Evolutionary conservation across 148 eudicot species (phyloP), one percentile per base, ranked within the genome.

Genomic region (Heliosperma pusillum): DNA sequence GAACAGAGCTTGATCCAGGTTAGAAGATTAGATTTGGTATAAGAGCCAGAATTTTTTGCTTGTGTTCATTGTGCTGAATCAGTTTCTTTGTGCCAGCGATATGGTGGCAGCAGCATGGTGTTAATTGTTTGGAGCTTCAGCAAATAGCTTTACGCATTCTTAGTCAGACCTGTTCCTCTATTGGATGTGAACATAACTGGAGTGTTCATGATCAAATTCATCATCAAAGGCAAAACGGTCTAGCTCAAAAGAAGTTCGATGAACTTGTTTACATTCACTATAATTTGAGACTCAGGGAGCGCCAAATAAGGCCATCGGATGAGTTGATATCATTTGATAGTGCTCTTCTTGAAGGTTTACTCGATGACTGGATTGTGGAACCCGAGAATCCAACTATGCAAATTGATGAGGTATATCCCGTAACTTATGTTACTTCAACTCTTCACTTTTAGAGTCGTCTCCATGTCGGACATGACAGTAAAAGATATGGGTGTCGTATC

Each of bases 91-190:
- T 72, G 68, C 58, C 86, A 93, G 98, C 94, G 84, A 91, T 93
- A 79, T 93, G 98, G 97, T 93, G 98, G 98, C 98, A 91, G 80
- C 97, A 93, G 72, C 97, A 93, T 80, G 98, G 98, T 59, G 87
- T 91, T 70, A 89, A 88, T 84, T 93, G 97, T 79, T 85, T 88
- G 85, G 98, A 93, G 81, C 80, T 93, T 82, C 98, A 89, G 79
- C 74, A 84, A 47, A 85, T 93, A 57, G 89, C 98, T 83, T 90
- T 93, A 63, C 91, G 93, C 69, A 88, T 93, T 81, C 77, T 93
- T 79, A 93, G 98, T 82, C 98, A 93, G 73, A 88, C 94, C 15
- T 93, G 97, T 75, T 89, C 97, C 36, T 89, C 94, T 56, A 85
- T 87, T 74, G 98, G 92, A 29, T 91, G 92, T 77, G 97, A 91